Percentiles rank a stretch among this genome's conserved stretches.
These are phyloP conservation scores for Colletotrichum destructivum DNA, from an alignment of 2,329 filamentous ascomycete genomes.

Conservation along the genomic window DNA sequence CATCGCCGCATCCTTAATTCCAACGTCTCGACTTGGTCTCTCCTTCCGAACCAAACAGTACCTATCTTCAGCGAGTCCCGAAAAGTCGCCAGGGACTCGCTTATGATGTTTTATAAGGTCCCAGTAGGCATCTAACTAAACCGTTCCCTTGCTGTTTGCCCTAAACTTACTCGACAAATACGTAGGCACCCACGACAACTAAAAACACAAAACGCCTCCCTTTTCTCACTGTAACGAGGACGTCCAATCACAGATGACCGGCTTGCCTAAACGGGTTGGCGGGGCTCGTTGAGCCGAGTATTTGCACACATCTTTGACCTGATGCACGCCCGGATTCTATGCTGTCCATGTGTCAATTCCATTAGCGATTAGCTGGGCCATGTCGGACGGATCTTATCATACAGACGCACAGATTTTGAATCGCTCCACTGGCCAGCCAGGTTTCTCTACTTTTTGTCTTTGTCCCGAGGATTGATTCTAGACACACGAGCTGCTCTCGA, in stretches of 20 bases:
- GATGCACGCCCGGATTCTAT: background rate
- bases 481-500: background rate
- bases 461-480: no score
- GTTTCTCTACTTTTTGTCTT: background rate
- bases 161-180: no score
- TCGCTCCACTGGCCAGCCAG: background rate
- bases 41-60: background rate
- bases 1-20: constrained; percentile 25
- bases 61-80: no score
- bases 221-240: background rate
- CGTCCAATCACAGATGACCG: constrained; percentile 5
- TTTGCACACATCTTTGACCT: background rate
- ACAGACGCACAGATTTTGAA: background rate
- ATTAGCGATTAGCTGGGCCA: background rate
- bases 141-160: no score
- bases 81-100: no score
- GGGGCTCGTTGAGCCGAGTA: constrained; percentile 11
- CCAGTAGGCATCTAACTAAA: no score
- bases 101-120: no score
- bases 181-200: no score
- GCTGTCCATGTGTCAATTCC: background rate
- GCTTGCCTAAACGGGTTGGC: constrained; percentile 16
- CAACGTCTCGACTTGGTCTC: constrained; percentile 7
- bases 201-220: background rate
- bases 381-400: background rate